Conservation (phyloP, 2,329 filamentous ascomycete genomes). For the Albophoma yamanashiensis region DNA sequence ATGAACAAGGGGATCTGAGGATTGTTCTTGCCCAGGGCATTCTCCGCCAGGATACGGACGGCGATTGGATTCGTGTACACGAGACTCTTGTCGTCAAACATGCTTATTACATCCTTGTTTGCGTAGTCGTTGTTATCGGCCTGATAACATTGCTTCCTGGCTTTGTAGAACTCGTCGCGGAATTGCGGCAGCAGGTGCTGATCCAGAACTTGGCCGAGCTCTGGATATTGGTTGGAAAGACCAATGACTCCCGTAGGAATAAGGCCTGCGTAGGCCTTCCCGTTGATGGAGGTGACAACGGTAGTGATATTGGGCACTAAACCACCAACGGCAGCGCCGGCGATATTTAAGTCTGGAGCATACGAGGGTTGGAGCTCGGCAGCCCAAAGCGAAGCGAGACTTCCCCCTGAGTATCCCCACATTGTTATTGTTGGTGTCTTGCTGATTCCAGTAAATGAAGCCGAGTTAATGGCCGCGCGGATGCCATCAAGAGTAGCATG, state of each 20-base stretch:
- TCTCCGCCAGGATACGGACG: constrained; percentile 14
- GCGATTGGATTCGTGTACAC: constrained; percentile 9
- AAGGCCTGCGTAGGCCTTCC: constrained; percentile 7
- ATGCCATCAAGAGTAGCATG: constrained; percentile 32
- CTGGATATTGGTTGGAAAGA: constrained; percentile 8
- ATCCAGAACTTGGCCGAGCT: constrained; percentile 4
- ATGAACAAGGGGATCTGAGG: constrained; percentile 37
- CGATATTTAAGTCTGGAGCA: constrained; percentile 14
- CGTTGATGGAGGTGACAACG: constrained; percentile 7
- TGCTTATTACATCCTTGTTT: constrained; percentile 23
- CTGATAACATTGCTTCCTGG: neutral
- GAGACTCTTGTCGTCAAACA: constrained; percentile 25
- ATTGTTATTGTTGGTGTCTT: constrained; percentile 23
- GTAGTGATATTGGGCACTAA: constrained; percentile 7
- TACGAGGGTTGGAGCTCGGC: constrained; percentile 6
- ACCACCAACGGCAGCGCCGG: constrained; percentile 13
- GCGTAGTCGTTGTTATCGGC: neutral
- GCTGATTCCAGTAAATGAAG: constrained; percentile 16
- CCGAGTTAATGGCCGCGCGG: constrained; percentile 23
- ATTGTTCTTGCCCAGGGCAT: constrained; percentile 20
- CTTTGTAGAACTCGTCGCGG: neutral
- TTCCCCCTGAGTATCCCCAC: constrained; percentile 27
- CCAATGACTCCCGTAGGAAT: constrained; percentile 11
- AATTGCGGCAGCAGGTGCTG: constrained; percentile 4
- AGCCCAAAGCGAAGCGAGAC: constrained; percentile 1